A percentile compares a stretch with the other conserved stretches of the same genome.
Evolutionary conservation across 805 yeast genomes (phyloP).

Genomic region (Candida multigemmis): DNA sequence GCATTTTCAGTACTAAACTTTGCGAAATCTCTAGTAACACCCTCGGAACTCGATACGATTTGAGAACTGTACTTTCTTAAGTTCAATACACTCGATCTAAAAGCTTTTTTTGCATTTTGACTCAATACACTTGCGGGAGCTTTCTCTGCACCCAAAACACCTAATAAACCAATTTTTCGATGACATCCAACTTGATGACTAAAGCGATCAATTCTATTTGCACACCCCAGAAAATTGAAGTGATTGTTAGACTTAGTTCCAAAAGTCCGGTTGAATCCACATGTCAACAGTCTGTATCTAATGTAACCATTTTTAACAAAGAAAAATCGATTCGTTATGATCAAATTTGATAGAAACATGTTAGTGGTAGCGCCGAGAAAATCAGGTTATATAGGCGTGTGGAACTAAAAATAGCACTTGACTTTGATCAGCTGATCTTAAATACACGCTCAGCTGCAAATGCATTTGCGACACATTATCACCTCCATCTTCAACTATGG

Average conservation of each 20-base stretch:
- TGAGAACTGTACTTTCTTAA: constrained; percentile 3
- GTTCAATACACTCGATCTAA: background rate
- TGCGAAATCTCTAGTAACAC: background rate
- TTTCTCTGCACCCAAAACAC: too few relatives aligned
- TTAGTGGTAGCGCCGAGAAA: too few relatives aligned
- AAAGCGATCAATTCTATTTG: too few relatives aligned
- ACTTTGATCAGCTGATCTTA: background rate
- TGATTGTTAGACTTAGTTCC: too few relatives aligned
- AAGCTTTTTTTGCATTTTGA: background rate
- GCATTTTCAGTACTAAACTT: constrained; percentile 1
- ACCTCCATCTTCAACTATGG: constrained; percentile 1
- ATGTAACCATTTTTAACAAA: too few relatives aligned
- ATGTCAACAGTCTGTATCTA: too few relatives aligned
- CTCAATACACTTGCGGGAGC: background rate
- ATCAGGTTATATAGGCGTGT: background rate
- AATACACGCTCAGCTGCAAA: constrained; percentile 1
- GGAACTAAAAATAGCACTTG: background rate
- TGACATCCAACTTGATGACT: too few relatives aligned
- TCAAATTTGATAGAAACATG: too few relatives aligned
- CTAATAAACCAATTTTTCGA: too few relatives aligned
- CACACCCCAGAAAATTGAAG: too few relatives aligned
- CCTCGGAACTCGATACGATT: constrained; percentile 2
- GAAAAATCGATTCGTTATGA: too few relatives aligned
- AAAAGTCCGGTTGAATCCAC: too few relatives aligned
- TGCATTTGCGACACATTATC: background rate